Percentiles rank a stretch among this genome's conserved stretches.
Evolutionary conservation across 2,329 filamentous ascomycete species (phyloP).

Genomic region (Bipolaris gigantea): DNA sequence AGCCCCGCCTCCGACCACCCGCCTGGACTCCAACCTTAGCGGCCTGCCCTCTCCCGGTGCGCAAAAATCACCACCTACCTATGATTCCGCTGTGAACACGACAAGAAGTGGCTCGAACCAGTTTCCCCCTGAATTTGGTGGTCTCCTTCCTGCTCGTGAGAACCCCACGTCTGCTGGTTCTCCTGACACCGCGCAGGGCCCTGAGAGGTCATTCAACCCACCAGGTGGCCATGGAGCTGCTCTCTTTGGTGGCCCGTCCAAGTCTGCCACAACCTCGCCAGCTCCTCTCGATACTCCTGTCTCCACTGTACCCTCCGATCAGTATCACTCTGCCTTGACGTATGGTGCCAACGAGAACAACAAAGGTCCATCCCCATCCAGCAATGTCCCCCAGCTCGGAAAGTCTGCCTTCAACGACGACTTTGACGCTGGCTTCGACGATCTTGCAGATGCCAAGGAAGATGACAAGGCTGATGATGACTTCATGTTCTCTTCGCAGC

Average conservation of each 20-base stretch:
- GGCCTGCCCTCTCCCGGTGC: constrained; percentile 57
- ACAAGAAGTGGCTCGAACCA: constrained; percentile 46
- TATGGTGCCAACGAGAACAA: constrained; percentile 41
- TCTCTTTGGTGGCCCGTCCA: constrained; percentile 45
- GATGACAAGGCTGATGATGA: constrained; percentile 73
- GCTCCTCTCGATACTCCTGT: constrained; percentile 45
- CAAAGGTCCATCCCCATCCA: constrained; percentile 32
- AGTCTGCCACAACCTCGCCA: constrained; percentile 42
- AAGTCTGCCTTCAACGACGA: constrained; percentile 69
- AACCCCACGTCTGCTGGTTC: constrained; percentile 52
- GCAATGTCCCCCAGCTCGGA: constrained; percentile 42
- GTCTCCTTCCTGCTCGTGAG: constrained; percentile 58
- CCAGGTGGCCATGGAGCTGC: constrained; percentile 45
- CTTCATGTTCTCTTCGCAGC: constrained; percentile 68
- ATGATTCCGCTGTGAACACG: constrained; percentile 52
- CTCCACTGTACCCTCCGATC: constrained; percentile 47
- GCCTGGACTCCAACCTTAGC: constrained; percentile 41
- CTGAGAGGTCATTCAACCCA: constrained; percentile 44
- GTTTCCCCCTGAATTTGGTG: constrained; percentile 59
- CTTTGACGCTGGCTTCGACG: constrained; percentile 78
- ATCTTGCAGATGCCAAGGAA: constrained; percentile 81
- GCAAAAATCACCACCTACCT: constrained; percentile 61
- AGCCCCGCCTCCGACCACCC: constrained; percentile 39
- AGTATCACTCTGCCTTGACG: constrained; percentile 48
- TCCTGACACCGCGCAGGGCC: constrained; percentile 40